Evolutionary conservation across 2,329 filamentous ascomycete species (phyloP).

Genomic region (Chaetomiaceae sp.): DNA sequence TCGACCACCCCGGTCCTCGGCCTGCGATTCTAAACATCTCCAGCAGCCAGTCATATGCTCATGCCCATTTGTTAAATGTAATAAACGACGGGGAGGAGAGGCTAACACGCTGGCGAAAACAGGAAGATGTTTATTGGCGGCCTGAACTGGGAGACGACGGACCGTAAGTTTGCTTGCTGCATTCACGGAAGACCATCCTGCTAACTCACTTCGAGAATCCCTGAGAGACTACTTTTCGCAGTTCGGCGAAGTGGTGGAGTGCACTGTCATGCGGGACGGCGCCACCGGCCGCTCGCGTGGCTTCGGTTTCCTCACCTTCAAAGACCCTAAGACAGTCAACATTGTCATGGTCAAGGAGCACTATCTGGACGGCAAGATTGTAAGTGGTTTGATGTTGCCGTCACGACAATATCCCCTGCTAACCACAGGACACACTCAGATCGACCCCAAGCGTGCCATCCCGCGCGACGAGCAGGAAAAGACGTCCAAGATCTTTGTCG

Average conservation of each 20-base stretch:
- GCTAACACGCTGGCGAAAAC: slow-evolving; percentile 30
- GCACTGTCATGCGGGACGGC: slow-evolving; percentile 98
- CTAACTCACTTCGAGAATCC: slow-evolving; percentile 62
- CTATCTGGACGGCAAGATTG: slow-evolving; percentile 95
- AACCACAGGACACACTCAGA: slow-evolving; percentile 49
- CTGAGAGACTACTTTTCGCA: slow-evolving; percentile 96
- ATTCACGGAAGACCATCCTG: neutral
- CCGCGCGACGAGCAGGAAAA: slow-evolving; percentile 97
- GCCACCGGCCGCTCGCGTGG: slow-evolving; percentile 89
- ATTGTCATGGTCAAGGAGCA: slow-evolving; percentile 99
- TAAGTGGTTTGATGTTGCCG: slow-evolving; percentile 45
- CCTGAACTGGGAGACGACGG: slow-evolving; percentile 97
- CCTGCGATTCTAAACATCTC: too few relatives aligned
- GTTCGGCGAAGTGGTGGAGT: slow-evolving; percentile 95
- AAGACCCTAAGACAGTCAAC: slow-evolving; percentile 95
- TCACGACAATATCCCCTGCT: neutral
- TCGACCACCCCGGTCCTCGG: neutral
- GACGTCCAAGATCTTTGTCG: slow-evolving; percentile 98
- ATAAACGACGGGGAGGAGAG: neutral
- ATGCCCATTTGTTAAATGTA: neutral
- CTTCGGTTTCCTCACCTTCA: slow-evolving; percentile 97
- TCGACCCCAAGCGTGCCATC: slow-evolving; percentile 96
- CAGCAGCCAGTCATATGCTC: neutral
- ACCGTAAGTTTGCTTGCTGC: slow-evolving; percentile 63
- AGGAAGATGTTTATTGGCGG: slow-evolving; percentile 99